phyloP scores from a whole-genome alignment of 371 early-diverging fungal genomes.

The Chytridium lagenaria region DNA sequence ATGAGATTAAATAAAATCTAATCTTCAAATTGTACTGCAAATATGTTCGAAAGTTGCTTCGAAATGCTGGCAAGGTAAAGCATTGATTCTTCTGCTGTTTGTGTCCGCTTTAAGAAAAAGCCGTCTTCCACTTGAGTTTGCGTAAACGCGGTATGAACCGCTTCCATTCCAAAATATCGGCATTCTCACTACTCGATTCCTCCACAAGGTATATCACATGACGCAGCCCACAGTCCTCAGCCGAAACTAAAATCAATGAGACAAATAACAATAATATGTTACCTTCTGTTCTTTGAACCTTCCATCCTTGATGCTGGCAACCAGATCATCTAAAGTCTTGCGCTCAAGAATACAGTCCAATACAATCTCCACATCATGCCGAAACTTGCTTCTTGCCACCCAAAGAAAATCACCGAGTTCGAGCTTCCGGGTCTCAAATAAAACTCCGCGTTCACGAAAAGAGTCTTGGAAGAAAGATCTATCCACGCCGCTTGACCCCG shows the following conservation, averaged over 20 bases:
- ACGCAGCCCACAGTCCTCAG: slow-evolving; percentile 69
- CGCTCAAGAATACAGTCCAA: slow-evolving; percentile 90
- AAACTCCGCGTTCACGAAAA: slow-evolving; percentile 65
- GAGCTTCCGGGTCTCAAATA: slow-evolving; percentile 65
- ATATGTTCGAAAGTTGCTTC: neutral
- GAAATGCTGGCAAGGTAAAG: slow-evolving; percentile 72
- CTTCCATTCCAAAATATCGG: slow-evolving; percentile 59
- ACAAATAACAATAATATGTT: neutral
- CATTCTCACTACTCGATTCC: slow-evolving; percentile 64
- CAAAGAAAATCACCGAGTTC: slow-evolving; percentile 89
- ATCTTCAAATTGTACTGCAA: neutral
- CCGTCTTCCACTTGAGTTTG: slow-evolving; percentile 72
- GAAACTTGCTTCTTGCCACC: slow-evolving; percentile 67
- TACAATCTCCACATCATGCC: slow-evolving; percentile 71
- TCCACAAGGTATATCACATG: slow-evolving; percentile 88
- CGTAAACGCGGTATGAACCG: slow-evolving; percentile 71
- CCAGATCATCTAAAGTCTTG: slow-evolving; percentile 93
- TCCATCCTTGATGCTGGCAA: slow-evolving; percentile 91
- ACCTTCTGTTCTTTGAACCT: slow-evolving; percentile 96
- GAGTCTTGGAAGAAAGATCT: slow-evolving; percentile 74
- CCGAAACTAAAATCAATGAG: slow-evolving; percentile 61
- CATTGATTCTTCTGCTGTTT: slow-evolving; percentile 74
- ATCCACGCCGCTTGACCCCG: slow-evolving; percentile 53
- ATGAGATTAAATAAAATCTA: neutral
- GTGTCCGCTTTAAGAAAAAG: slow-evolving; percentile 78